Evolutionary conservation across 176 grass and related monocot species (phyloP).

Genomic region (Microstegium vimineum): DNA sequence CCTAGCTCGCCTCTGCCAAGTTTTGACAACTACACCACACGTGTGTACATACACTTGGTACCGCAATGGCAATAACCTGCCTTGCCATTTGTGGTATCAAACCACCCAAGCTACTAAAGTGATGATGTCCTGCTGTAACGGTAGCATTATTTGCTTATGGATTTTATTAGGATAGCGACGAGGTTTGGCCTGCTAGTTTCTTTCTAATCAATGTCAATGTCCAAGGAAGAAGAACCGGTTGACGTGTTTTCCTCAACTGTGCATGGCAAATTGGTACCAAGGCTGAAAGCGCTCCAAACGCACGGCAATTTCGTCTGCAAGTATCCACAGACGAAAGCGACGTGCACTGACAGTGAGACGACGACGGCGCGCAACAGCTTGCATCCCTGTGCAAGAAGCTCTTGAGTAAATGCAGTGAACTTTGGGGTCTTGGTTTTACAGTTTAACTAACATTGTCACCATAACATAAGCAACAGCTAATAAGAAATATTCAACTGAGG

Average conservation of each 20-base stretch:
- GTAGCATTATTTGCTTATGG: conserved; percentile 26
- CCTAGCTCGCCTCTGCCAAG: conserved; percentile 20
- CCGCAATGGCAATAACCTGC: conserved; percentile 38
- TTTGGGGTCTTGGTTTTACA: background rate
- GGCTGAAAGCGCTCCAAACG: background rate
- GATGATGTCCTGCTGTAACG: conserved; percentile 16
- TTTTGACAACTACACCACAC: conserved; percentile 32
- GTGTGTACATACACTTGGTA: conserved; percentile 31
- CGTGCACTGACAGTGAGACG: background rate
- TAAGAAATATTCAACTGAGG: background rate
- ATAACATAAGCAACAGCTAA: background rate
- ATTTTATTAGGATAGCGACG: conserved; percentile 5
- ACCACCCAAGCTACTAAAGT: conserved; percentile 19
- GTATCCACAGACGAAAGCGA: conserved; percentile 7
- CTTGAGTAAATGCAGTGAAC: background rate
- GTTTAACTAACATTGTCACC: background rate
- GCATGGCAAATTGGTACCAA: background rate
- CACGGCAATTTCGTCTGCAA: background rate
- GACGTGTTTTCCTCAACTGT: background rate
- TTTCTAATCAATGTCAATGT: background rate
- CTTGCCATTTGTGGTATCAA: conserved; percentile 25
- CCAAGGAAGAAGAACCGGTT: conserved; percentile 9
- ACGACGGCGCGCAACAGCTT: background rate
- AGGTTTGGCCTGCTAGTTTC: background rate
- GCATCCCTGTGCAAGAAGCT: background rate